Percentiles rank a stretch among this genome's conserved stretches.
Evolutionary conservation across 106 monocot species (phyloP).

Genomic region (Dactylorhiza incarnata): DNA sequence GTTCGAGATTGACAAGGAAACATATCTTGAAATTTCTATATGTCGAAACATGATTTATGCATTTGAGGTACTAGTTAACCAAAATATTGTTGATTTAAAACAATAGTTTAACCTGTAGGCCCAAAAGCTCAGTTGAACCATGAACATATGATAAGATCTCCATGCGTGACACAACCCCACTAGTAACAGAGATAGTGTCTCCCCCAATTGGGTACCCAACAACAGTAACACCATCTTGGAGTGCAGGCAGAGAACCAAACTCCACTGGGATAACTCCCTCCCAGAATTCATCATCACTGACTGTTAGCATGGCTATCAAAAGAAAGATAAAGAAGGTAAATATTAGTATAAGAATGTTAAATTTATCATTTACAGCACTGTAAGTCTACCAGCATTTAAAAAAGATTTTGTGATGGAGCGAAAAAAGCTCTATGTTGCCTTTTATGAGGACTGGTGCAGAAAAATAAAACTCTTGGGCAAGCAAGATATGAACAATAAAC

Average conservation of each 20-base stretch:
- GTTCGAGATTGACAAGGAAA: too few species aligned
- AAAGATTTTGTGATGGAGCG: background rate
- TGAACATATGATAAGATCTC: conserved; percentile 98
- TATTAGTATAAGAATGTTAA: background rate
- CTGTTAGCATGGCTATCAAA: conserved; percentile 82
- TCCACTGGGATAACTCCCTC: conserved; percentile 78
- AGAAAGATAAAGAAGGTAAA: background rate
- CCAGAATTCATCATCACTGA: conserved; percentile 96
- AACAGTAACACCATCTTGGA: conserved; percentile 98
- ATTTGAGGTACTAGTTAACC: too few species aligned
- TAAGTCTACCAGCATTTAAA: background rate
- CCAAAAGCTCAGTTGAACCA: conserved; percentile 97
- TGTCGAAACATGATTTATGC: too few species aligned
- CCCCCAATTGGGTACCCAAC: conserved; percentile 99
- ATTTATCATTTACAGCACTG: background rate
- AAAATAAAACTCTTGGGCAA: too few species aligned
- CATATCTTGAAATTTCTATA: too few species aligned
- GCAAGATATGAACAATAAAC: too few species aligned
- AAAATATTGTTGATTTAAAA: too few species aligned
- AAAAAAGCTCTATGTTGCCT: background rate
- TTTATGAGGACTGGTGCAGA: too few species aligned
- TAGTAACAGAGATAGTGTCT: conserved; percentile 97
- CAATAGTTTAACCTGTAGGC: conserved; percentile 64
- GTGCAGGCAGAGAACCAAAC: conserved; percentile 89
- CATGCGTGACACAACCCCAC: conserved; percentile 98